Conservation (phyloP, 441 rosid species). For the Populus hybrid region DNA sequence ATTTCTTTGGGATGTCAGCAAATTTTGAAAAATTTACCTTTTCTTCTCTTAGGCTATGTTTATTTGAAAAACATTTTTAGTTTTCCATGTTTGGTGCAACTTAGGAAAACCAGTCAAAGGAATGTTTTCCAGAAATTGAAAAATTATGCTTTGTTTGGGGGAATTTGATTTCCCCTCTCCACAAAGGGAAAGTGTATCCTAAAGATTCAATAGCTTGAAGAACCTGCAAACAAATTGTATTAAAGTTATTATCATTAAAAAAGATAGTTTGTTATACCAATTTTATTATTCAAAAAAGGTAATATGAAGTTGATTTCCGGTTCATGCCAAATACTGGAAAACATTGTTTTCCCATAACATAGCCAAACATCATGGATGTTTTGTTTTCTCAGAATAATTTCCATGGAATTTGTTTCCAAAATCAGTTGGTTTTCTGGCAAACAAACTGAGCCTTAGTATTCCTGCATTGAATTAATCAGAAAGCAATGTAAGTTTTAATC, state of each 20-base stretch:
- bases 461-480: neutral
- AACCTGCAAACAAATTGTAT: neutral
- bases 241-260: neutral
- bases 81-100: neutral
- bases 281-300: neutral
- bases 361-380: too few relatives aligned
- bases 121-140: neutral
- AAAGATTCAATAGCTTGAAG: neutral
- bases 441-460: neutral
- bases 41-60: neutral
- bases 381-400: neutral
- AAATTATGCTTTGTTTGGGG: neutral
- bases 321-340: neutral
- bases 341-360: neutral
- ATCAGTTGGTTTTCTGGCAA: neutral
- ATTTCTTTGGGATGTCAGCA: neutral
- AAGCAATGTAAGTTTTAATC: neutral
- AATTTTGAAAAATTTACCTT: neutral
- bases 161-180: neutral
- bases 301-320: neutral
- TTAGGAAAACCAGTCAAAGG: neutral
- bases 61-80: neutral
- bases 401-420: neutral
- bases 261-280: neutral
- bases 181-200: neutral